phyloP scores from a whole-genome alignment of 2,329 filamentous ascomycete species.

The Botrytis pseudocinerea region DNA sequence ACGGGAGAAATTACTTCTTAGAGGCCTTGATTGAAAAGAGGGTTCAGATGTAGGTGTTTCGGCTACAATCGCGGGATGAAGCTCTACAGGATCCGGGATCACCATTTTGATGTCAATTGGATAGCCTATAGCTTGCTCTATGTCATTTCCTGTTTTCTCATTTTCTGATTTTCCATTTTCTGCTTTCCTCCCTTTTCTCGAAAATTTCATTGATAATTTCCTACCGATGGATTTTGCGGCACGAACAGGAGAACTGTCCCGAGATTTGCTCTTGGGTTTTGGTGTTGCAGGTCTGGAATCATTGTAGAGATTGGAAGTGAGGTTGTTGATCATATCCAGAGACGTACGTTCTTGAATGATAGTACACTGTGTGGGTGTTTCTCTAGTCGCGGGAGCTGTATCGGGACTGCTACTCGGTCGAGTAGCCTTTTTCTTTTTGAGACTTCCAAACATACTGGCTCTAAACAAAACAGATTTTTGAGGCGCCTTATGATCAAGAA shows the following conservation, averaged over 20 bases:
- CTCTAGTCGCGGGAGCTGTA: not conserved
- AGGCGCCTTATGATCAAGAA: not conserved
- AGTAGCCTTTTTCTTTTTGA: not conserved
- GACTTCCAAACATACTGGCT: not conserved
- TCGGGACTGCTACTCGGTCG: not conserved
- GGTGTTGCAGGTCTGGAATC: not conserved
- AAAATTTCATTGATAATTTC: conserved; percentile 4
- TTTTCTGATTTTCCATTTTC: not conserved
- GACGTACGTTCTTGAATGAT: not conserved
- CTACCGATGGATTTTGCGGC: not conserved
- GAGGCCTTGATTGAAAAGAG: not conserved
- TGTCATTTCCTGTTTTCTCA: not conserved
- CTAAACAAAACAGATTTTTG: too few species aligned
- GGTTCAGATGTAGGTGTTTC: not conserved
- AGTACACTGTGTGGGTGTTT: not conserved
- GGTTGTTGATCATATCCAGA: not conserved
- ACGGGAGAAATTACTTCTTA: not conserved
- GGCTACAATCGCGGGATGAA: not conserved
- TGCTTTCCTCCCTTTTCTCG: not conserved
- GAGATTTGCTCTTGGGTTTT: not conserved
- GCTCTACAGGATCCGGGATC: not conserved
- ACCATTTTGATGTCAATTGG: not conserved
- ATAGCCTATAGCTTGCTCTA: not conserved
- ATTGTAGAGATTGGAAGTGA: not conserved
- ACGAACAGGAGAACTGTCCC: not conserved